A percentile compares a stretch with the other conserved stretches of the same genome.
Evolutionary conservation across 2,329 filamentous ascomycete species (phyloP).

Genomic region (Plectosphaerella sp.): DNA sequence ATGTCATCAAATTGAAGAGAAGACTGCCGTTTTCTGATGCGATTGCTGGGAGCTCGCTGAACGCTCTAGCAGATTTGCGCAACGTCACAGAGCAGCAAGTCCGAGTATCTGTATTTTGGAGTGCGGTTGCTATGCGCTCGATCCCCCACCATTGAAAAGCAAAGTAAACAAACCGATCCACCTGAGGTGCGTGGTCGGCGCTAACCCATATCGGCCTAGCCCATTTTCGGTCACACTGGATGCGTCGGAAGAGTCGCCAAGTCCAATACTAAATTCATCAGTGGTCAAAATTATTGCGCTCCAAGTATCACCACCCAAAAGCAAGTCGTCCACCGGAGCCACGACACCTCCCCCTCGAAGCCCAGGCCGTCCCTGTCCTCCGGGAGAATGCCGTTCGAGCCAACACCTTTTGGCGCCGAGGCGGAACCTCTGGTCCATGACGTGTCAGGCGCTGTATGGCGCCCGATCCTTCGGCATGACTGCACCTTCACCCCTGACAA

Average conservation of each 20-base stretch:
- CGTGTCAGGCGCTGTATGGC: conserved; percentile 37
- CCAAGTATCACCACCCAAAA: conserved; percentile 1
- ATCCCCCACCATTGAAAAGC: neutral
- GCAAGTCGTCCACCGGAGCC: neutral
- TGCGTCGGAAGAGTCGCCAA: conserved; percentile 1
- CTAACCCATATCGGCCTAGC: conserved; percentile 8
- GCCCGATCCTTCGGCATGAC: conserved; percentile 46
- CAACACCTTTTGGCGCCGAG: conserved; percentile 25
- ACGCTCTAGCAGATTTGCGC: too few relatives aligned
- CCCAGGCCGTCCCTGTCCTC: neutral
- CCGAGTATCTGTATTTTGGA: conserved; percentile 1
- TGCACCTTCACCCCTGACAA: conserved; percentile 61
- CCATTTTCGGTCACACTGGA: conserved; percentile 2
- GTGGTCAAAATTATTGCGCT: neutral
- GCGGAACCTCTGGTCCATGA: conserved; percentile 29
- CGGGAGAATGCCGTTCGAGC: conserved; percentile 25
- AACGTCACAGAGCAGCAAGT: neutral
- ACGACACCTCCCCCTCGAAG: conserved; percentile 2
- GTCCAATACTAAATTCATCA: neutral
- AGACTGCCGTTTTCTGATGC: neutral
- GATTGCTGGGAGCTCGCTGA: neutral
- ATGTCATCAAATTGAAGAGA: neutral
- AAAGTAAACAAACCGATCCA: conserved; percentile 13
- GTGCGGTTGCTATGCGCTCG: conserved; percentile 11
- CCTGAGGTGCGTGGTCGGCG: neutral